A percentile compares a stretch with the other conserved stretches of the same genome.
Conservation (phyloP, 139 green algal genomes). For the Coelastrella sp. region DNA sequence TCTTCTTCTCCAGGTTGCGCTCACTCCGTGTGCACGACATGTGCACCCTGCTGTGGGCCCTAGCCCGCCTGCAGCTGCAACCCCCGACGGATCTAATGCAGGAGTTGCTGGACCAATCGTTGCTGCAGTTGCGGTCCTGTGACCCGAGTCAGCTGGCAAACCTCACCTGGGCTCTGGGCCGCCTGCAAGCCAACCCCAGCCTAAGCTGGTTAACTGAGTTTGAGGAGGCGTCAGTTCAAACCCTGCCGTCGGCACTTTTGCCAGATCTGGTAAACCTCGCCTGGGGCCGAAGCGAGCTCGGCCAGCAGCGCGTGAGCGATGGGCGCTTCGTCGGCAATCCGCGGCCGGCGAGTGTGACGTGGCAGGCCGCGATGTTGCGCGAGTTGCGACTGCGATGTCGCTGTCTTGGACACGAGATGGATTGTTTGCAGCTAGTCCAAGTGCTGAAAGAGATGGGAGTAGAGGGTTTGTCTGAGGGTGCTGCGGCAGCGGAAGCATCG, state of each 20-base stretch:
- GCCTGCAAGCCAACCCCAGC: background rate
- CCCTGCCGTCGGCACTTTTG: background rate
- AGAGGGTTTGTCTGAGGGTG: background rate
- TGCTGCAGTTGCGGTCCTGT: background rate
- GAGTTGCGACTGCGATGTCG: conserved; percentile 5
- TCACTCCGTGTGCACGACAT: background rate
- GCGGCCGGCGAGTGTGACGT: background rate
- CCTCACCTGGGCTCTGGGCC: conserved; percentile 9
- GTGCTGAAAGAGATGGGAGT: conserved; percentile 26
- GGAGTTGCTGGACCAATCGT: conserved; percentile 1
- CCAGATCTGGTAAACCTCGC: conserved; percentile 2
- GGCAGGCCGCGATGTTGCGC: conserved; percentile 6
- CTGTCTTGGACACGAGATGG: background rate
- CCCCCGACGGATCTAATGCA: background rate
- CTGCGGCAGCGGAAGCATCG: conserved; percentile 3
- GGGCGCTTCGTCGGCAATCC: background rate
- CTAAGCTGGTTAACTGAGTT: background rate
- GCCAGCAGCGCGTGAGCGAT: background rate
- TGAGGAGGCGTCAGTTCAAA: background rate
- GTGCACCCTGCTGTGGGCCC: conserved; percentile 21
- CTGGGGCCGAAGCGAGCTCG: background rate
- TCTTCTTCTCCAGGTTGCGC: background rate
- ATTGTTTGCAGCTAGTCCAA: conserved; percentile 17
- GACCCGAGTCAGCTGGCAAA: background rate
- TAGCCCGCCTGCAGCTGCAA: conserved; percentile 11